phyloP scores from a whole-genome alignment of 768 basidiomycete species.

The Boletus bicolor region DNA sequence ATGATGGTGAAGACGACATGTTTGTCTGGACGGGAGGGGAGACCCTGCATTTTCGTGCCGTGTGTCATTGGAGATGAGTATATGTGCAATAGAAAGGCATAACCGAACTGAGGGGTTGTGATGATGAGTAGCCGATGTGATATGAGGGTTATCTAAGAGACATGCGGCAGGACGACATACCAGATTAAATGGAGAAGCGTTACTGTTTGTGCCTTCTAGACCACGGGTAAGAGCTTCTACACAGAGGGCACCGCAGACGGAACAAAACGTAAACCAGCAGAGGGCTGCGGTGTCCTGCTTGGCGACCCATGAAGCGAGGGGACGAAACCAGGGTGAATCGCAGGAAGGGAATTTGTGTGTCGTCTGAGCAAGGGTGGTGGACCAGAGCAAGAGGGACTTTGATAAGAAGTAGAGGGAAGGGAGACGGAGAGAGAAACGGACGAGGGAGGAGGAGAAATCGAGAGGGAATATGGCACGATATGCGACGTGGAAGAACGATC shows the following conservation, averaged over 20 bases:
- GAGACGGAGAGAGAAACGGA: conserved; percentile 56
- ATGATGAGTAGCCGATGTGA: not conserved
- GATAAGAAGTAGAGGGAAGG: conserved; percentile 63
- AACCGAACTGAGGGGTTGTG: conserved; percentile 53
- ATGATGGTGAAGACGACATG: conserved; percentile 72
- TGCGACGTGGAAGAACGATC: conserved; percentile 21
- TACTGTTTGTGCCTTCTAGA: conserved; percentile 58
- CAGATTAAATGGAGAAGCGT: conserved; percentile 66
- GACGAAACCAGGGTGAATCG: conserved; percentile 30
- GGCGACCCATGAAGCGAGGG: conserved; percentile 44
- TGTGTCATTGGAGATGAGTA: conserved; percentile 69
- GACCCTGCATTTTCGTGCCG: conserved; percentile 35
- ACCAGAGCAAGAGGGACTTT: conserved; percentile 57
- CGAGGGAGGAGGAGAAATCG: conserved; percentile 56
- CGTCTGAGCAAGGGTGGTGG: conserved; percentile 56
- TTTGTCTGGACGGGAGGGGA: conserved; percentile 64
- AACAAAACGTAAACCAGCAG: conserved; percentile 72
- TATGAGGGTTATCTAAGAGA: not conserved
- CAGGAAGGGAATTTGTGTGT: conserved; percentile 40
- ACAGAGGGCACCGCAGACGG: conserved; percentile 62
- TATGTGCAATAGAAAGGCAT: conserved; percentile 71
- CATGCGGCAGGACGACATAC: conserved; percentile 40
- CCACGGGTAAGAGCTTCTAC: conserved; percentile 66
- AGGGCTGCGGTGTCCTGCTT: conserved; percentile 55
- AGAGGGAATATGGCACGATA: conserved; percentile 55